Conservation (phyloP, 2,329 filamentous ascomycete species). For the Plectosphaerella plurivora region DNA sequence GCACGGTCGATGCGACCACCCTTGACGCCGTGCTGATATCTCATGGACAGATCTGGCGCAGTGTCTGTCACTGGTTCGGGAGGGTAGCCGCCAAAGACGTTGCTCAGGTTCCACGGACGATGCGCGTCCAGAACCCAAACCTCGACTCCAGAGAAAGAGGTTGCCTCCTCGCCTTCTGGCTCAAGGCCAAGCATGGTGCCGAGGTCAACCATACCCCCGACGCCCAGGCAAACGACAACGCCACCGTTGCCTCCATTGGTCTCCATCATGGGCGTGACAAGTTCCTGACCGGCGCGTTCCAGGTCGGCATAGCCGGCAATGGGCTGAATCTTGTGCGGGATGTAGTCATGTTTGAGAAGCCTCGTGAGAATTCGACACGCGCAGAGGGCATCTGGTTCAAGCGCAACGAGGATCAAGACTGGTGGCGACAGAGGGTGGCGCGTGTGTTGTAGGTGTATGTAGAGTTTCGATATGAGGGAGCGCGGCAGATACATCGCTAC, state of each 20-base stretch:
- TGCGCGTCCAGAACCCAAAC: constrained; percentile 92
- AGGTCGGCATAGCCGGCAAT: constrained; percentile 91
- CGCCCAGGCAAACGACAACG: constrained; percentile 85
- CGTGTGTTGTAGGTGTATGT: constrained; percentile 79
- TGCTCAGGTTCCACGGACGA: constrained; percentile 90
- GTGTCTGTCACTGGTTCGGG: constrained; percentile 46
- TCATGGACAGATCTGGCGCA: constrained; percentile 40
- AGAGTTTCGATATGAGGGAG: constrained; percentile 82
- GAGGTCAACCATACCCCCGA: constrained; percentile 87
- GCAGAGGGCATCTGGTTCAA: constrained; percentile 93
- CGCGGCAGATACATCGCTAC: constrained; percentile 87
- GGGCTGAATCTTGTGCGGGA: constrained; percentile 94
- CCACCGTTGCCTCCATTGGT: constrained; percentile 80
- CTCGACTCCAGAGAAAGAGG: constrained; percentile 73
- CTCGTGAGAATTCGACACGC: constrained; percentile 90
- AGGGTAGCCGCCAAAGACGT: constrained; percentile 78
- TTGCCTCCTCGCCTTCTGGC: constrained; percentile 58
- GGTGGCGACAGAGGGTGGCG: constrained; percentile 88
- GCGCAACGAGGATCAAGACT: constrained; percentile 84
- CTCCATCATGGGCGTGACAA: constrained; percentile 83
- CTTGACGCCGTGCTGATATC: constrained; percentile 61
- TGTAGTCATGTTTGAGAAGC: constrained; percentile 95
- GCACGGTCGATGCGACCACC: constrained; percentile 66
- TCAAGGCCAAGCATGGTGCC: constrained; percentile 75
- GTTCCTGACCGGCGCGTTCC: constrained; percentile 69